These are phyloP conservation scores for Ganoderma sp. DNA, from an alignment of 1,284 basidiomycete genomes.

Conservation along the genomic window DNA sequence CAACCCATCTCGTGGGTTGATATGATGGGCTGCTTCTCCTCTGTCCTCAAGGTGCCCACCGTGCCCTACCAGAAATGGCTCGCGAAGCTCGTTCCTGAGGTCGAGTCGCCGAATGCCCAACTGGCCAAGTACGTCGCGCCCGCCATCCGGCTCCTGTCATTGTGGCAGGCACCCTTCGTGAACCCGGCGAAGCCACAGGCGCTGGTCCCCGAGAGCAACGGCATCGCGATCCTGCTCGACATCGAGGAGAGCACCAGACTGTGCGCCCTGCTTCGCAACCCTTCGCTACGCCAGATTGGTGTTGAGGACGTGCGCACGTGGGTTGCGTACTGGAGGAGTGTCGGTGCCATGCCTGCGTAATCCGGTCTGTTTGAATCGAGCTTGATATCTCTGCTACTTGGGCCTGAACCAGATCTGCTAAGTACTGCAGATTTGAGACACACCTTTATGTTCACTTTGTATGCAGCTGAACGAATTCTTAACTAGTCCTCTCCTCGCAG, in stretches of 20 bases:
- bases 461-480: too few species aligned
- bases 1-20: constrained; percentile 29
- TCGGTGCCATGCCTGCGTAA: constrained; percentile 2
- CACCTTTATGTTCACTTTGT: too few species aligned
- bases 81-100: constrained; percentile 21
- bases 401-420: too few species aligned
- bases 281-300: constrained; percentile 5
- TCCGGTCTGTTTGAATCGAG: neutral
- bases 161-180: neutral
- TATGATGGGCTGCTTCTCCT: constrained; percentile 20
- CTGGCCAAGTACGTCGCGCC: neutral
- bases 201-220: constrained; percentile 3
- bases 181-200: neutral
- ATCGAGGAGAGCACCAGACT: neutral
- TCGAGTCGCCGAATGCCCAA: constrained; percentile 3
- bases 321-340: constrained; percentile 9
- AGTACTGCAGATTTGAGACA: too few species aligned
- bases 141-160: neutral
- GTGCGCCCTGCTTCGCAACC: neutral
- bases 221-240: constrained; percentile 7
- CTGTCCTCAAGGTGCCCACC: constrained; percentile 19
- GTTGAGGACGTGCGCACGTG: constrained; percentile 1
- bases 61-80: constrained; percentile 29
- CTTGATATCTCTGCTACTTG: too few species aligned
- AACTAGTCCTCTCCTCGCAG: too few species aligned